These are phyloP conservation scores for Pythium folliculosum DNA, from an alignment of 352 stramenopile species.

Conservation along the genomic window DNA sequence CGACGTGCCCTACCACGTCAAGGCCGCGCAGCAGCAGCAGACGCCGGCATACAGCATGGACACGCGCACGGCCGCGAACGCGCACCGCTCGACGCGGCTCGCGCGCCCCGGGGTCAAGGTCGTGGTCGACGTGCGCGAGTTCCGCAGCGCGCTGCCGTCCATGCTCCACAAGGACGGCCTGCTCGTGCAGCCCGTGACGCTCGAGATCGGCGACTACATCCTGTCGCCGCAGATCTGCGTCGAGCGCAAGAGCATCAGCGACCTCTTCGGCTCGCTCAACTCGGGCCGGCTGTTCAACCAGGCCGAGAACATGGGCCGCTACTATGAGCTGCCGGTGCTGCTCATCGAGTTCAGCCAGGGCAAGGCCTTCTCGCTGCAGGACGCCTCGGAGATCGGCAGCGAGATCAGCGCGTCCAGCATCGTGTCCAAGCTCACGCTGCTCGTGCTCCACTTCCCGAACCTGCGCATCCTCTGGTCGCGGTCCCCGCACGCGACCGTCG, in stretches of 20 bases:
- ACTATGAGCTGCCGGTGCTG: conserved; percentile 91
- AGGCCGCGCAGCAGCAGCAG: conserved; percentile 55
- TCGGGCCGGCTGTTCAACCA: conserved; percentile 97
- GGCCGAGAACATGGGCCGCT: conserved; percentile 79
- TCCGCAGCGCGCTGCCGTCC: conserved; percentile 93
- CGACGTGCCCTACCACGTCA: conserved; percentile 80
- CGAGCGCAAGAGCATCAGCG: conserved; percentile 94
- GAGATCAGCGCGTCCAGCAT: conserved; percentile 94
- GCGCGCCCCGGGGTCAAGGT: conserved; percentile 57
- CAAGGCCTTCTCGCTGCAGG: conserved; percentile 86
- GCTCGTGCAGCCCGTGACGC: conserved; percentile 92
- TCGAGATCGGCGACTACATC: conserved; percentile 98
- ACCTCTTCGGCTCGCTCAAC: conserved; percentile 97
- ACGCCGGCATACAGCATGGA: conserved; percentile 77
- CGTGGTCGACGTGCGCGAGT: conserved; percentile 97
- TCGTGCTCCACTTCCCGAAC: conserved; percentile 94
- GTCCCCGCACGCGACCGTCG: conserved; percentile 89
- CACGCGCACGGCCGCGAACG: conserved; percentile 51
- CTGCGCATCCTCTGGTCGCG: conserved; percentile 96
- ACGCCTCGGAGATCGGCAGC: conserved; percentile 86
- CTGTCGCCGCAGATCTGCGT: conserved; percentile 97
- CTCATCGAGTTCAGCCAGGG: conserved; percentile 95
- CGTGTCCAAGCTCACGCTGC: conserved; percentile 94
- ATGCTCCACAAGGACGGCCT: conserved; percentile 96
- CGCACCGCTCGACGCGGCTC: conserved; percentile 29